Evolutionary conservation across 1,284 basidiomycete species (phyloP), one percentile per base, ranked within the genome.

Genomic region (Sanguinoderma infundibulare): DNA sequence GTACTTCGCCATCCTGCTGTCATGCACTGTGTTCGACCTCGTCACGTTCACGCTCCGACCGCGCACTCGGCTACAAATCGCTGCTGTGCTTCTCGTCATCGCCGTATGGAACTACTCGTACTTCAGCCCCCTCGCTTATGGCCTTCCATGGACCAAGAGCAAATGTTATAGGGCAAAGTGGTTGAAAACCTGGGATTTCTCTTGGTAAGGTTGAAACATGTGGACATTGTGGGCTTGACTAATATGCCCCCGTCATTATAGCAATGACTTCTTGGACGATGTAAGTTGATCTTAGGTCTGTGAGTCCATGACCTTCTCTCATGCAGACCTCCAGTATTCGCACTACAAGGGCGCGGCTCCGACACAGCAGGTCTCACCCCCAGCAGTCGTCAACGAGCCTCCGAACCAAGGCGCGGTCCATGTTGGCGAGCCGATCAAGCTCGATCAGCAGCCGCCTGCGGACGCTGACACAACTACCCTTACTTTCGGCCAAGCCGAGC

Each of bases 181-280:
- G 94, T 70, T 96, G 57, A 93, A 90, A 78, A 91, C 87, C 2
- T 99, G 98, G 97, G 98, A 99, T 76, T 98, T 99, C 74, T 87
- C 89, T 59, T 98, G 96, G 89, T 92, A 71, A 61, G 90, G 73
- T 30, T 30, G n/a, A 12, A 42, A 7, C 34, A 14, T 39, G 12
- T 38, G 28, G 34, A 40, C 12, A 38, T 12, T 8, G 1, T 24
- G 5, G 38, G 14, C 30, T 17, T 1, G 4, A n/a, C 39, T 47
- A 9, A 55, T 14, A 7, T 24, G 5, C 12, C 2, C n/a, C 30
- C 10, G 26, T 22, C 32, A 20, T 28, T 44, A 28, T 53, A 90
- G 90, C 73, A 78, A 84, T 47, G 88, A 89, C 30, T 91, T 89
- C 78, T 73, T 79, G 34, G 81, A 87, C 39, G 78, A 84, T 30